phyloP scores from a whole-genome alignment of 2,329 filamentous ascomycete genomes.

The Fusarium sp. region DNA sequence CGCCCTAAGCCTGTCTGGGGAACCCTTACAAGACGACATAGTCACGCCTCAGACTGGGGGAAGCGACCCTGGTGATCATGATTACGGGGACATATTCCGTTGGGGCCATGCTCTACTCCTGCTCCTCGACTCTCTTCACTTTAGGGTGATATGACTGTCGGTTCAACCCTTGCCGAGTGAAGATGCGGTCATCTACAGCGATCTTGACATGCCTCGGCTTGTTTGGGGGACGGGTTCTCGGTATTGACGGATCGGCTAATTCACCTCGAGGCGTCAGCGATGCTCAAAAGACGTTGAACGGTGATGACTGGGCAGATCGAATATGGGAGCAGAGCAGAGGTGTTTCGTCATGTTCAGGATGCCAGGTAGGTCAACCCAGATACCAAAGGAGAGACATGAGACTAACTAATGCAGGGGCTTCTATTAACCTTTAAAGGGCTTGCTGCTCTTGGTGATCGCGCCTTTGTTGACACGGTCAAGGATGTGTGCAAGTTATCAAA shows the following conservation, averaged over 20 bases:
- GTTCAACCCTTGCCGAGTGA: not conserved
- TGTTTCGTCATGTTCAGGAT: constrained; percentile 38
- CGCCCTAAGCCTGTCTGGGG: constrained; percentile 19
- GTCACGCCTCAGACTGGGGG: constrained; percentile 13
- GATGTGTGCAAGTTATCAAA: constrained; percentile 49
- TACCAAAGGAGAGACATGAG: not conserved
- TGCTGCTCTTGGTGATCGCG: constrained; percentile 55
- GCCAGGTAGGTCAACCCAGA: constrained; percentile 15
- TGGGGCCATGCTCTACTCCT: not conserved
- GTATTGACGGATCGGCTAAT: constrained; percentile 8
- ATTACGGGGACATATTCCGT: not conserved
- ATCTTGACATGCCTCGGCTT: constrained; percentile 22
- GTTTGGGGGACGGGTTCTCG: constrained; percentile 12
- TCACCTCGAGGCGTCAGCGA: constrained; percentile 4
- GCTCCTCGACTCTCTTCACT: not conserved
- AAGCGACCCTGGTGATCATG: constrained; percentile 18
- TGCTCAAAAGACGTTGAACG: constrained; percentile 23
- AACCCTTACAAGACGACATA: constrained; percentile 14
- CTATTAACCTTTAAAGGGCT: constrained; percentile 56
- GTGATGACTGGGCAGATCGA: constrained; percentile 26
- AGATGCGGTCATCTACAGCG: constrained; percentile 18
- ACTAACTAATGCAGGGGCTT: constrained; percentile 42
- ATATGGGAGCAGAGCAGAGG: constrained; percentile 30
- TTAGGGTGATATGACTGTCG: not conserved
- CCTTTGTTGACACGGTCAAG: constrained; percentile 51